Percentiles rank a stretch among this genome's conserved stretches.
phyloP scores from a whole-genome alignment of 2,329 filamentous ascomycete genomes.

The Leptographium radiaticola region DNA sequence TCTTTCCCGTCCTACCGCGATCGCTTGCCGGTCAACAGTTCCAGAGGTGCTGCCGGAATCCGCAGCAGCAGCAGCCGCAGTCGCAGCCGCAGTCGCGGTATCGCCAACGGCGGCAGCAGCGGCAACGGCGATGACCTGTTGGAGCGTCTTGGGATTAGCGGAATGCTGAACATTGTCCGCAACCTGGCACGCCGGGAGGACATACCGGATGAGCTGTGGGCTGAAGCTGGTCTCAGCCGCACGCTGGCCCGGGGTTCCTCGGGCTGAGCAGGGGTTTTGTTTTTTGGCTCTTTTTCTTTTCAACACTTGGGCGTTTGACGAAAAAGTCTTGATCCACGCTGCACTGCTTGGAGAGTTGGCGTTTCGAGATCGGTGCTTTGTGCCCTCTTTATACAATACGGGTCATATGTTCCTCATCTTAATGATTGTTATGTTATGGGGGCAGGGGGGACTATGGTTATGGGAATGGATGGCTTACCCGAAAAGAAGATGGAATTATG shows the following conservation, averaged over 20 bases:
- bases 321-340: neutral
- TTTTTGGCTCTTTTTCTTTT: neutral
- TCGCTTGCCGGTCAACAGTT: neutral
- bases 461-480: neutral
- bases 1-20: neutral
- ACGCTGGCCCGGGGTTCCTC: slow-evolving; percentile 18
- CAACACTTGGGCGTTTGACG: neutral
- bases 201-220: slow-evolving; percentile 76
- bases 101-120: neutral
- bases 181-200: slow-evolving; percentile 58
- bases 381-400: neutral
- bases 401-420: neutral
- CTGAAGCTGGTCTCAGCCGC: slow-evolving; percentile 51
- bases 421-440: neutral
- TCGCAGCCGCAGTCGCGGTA: neutral
- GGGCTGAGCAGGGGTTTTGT: neutral
- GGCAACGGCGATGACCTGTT: slow-evolving; percentile 17
- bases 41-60: neutral
- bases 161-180: slow-evolving; percentile 61
- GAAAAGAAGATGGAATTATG: neutral
- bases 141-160: slow-evolving; percentile 31
- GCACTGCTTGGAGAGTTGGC: neutral
- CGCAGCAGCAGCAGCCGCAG: neutral
- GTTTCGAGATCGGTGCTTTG: neutral
- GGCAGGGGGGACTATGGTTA: neutral